phyloP scores from a whole-genome alignment of 2,329 filamentous ascomycete species.

The Huntiella abstrusa region DNA sequence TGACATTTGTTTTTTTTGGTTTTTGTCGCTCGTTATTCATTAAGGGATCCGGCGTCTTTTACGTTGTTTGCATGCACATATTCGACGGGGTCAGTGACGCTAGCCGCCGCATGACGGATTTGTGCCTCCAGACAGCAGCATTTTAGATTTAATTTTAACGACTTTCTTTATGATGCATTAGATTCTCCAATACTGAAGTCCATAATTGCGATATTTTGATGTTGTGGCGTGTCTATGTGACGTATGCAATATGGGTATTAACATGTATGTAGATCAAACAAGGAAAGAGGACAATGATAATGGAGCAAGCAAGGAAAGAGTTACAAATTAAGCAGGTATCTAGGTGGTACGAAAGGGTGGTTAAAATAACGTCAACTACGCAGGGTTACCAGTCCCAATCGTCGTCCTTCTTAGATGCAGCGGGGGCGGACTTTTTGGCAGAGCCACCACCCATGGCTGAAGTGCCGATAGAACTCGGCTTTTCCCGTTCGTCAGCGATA shows the following conservation, averaged over 20 bases:
- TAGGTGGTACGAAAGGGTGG: no score
- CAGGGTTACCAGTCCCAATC: constrained; percentile 45
- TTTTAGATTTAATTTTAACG: constrained; percentile 12
- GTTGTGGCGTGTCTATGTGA: no score
- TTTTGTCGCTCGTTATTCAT: no score
- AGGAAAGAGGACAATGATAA: no score
- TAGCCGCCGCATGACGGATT: background rate
- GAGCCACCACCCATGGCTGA: constrained; percentile 27
- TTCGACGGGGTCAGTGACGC: background rate
- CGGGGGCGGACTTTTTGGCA: constrained; percentile 1
- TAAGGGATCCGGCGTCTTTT: background rate
- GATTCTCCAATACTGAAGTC: background rate
- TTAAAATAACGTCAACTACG: no score
- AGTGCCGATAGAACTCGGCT: constrained; percentile 27
- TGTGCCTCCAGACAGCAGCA: constrained; percentile 1
- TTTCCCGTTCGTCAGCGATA: constrained; percentile 37
- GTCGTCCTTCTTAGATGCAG: constrained; percentile 25
- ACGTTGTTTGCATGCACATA: background rate
- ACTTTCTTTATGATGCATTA: constrained; percentile 10
- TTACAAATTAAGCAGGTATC: no score
- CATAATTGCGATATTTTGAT: no score
- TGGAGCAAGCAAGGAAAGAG: no score
- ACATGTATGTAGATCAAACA: no score
- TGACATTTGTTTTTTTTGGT: no score
- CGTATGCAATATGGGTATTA: no score